Base-by-base conservation (phyloP, 2,329 filamentous ascomycete species). In the Clonostachys rosea region DNA sequence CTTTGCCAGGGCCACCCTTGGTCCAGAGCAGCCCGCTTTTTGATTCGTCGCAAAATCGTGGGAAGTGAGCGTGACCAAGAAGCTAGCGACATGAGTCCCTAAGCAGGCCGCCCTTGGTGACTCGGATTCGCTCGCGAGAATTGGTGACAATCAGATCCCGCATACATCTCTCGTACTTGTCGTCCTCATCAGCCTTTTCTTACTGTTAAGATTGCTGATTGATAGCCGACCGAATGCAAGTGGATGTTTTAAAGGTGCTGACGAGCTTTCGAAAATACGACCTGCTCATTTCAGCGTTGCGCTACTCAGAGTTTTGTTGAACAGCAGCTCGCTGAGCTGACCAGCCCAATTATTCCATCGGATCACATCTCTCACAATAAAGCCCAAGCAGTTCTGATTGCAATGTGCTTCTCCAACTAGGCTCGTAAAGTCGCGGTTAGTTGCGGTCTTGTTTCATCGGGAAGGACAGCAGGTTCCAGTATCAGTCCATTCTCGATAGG, bases 1-100 rank as follows among this genome's bases (percentile, higher is more conserved):
- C 69, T 34, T 68, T 73, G 3, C 70, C 69, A 1, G 68, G 60
- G 40, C 62, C 60, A 0, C 65, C 66, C 16, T 53, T 64, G 18
- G 70, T 57, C 69, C 66, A 70, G 3, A 73, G 60, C 14, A 69
- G 46, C 1, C 41, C 47, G 24, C 42, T 24, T 8, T 24, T 24
- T 24, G 20, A 24, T 24, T 24, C 20, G 20, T 24, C 20, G 20
- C 20, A 24, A 24, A 24, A 24, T 34, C 17, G 51, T 0, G 36
- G 4, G 18, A 63, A 69, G 0, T 57, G 40, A 0, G 41, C 13
- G 30, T 61, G 43, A 0, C 58, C 47, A 2, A 71, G 54, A 9
- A 73, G 56, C 68, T 66, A 72, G 10, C 18, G 10, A 43, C 64
- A 71, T 0, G 57, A 61, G 14, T 64, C 63, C 5, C 16, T 2